A percentile compares a stretch with the other conserved stretches of the same genome.
These are phyloP conservation scores for Anisodus tanguticus DNA, from an alignment of 257 asterid species.

Conservation along the genomic window DNA sequence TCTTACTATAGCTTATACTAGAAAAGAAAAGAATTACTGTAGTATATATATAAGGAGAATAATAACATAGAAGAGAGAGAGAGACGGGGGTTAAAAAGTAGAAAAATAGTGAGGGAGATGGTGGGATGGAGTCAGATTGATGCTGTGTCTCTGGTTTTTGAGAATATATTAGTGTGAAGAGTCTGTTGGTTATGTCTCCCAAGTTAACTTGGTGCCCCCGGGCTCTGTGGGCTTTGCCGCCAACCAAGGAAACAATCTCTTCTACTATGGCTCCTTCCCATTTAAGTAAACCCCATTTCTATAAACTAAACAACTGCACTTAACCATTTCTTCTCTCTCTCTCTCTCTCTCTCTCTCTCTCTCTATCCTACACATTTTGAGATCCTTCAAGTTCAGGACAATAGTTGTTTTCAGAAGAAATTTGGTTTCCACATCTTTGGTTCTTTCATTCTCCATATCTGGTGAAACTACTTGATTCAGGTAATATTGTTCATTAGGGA, in stretches of 20 bases:
- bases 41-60: background rate
- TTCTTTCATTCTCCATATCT: conserved; percentile 46
- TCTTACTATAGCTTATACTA: conserved; percentile 5
- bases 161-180: conserved; percentile 53
- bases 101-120: conserved; percentile 35
- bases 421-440: conserved; percentile 55
- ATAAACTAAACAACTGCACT: conserved; percentile 35
- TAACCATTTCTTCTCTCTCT: conserved; percentile 35
- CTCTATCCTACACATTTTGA: conserved; percentile 39
- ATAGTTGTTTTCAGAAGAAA: conserved; percentile 45
- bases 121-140: conserved; percentile 55
- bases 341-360: conserved; percentile 24
- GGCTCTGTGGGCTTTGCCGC: conserved; percentile 85
- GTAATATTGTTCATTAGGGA: conserved; percentile 47
- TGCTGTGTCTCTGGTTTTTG: conserved; percentile 49
- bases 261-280: conserved; percentile 55
- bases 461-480: conserved; percentile 38
- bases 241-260: conserved; percentile 77
- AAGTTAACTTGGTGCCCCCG: conserved; percentile 77
- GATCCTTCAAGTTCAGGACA: conserved; percentile 51
- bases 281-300: conserved; percentile 48
- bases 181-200: conserved; percentile 74
- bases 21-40: conserved; percentile 17
- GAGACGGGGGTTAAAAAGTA: background rate
- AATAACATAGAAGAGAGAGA: conserved; percentile 33